A percentile compares a stretch with the other conserved stretches of the same genome.
Evolutionary conservation across 2,329 filamentous ascomycete species (phyloP).

Genomic region (Sclerotinia subarctica): DNA sequence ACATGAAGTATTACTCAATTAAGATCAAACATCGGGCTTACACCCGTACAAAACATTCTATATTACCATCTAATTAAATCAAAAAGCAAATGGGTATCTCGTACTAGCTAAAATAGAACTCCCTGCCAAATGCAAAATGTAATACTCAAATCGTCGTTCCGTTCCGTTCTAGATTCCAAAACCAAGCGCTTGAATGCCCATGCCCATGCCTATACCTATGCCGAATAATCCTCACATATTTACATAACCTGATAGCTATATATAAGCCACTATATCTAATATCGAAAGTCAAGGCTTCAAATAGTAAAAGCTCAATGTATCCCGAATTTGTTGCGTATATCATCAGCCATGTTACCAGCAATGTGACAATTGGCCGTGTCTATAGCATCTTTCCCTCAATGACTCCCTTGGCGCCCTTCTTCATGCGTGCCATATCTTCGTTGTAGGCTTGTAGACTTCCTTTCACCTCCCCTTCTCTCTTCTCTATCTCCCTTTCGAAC

Average conservation of each 20-base stretch:
- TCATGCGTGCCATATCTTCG: slow-evolving; percentile 34
- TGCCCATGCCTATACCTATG: background rate
- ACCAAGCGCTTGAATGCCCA: background rate
- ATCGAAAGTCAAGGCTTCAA: background rate
- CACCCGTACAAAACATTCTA: background rate
- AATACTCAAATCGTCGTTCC: background rate
- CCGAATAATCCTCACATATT: background rate
- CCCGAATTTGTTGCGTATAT: background rate
- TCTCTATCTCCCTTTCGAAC: slow-evolving; percentile 35
- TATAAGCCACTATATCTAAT: background rate
- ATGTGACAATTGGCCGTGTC: background rate
- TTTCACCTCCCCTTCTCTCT: slow-evolving; percentile 32
- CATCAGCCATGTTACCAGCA: background rate
- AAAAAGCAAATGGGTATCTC: slow-evolving; percentile 24
- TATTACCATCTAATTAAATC: background rate
- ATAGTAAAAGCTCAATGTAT: background rate
- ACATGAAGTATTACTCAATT: background rate
- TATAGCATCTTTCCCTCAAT: slow-evolving; percentile 20
- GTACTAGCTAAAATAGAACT: slow-evolving; percentile 16
- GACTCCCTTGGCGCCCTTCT: slow-evolving; percentile 27
- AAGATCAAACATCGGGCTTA: background rate
- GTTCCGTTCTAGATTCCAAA: background rate
- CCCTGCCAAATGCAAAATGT: slow-evolving; percentile 4
- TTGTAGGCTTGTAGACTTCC: slow-evolving; percentile 28
- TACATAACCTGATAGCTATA: background rate